Base-by-base conservation (phyloP, 495 filamentous ascomycete species). In the Polyplosphaeria fusca region DNA sequence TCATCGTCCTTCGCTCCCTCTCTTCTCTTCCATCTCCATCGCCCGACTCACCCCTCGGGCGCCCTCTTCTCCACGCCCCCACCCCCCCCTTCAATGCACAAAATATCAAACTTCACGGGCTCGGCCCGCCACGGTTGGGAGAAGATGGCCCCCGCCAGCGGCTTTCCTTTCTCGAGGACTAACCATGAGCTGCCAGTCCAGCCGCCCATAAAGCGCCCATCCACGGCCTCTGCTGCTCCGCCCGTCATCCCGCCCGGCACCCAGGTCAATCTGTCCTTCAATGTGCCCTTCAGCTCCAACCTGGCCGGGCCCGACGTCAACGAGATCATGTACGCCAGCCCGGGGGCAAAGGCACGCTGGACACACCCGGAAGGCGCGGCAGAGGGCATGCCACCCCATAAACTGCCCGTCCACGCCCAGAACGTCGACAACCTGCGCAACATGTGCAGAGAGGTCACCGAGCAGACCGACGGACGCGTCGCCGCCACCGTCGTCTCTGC, bases 261-360 rank as follows among this genome's bases (percentile, higher is more conserved):
- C 27, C 61, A 65, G 24, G 62, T 76, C 65, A 84, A 85, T 61
- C 79, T 88, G 46, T 88, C 88, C 63, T 96, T 97, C 82, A 96
- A 95, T 68, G 86, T 97, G 7, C 93, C 93, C 27, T 96, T 98
- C 74, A 83, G 88, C 52, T 94, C 89, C 43, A 87, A 90, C 61
- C 81, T 96, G 53, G 83, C 87, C 58, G 93, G 94, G 24, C 93
- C 93, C 61, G 88, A 96, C 61, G 81, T 82, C 64, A 87, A 94
- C 66, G 91, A 96, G 70, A 87, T 97, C 60, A 76, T 97, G 46
- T 87, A 95, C 73, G 90, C 91, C 58, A 94, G 84, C 55, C 79
- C 82, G 52, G 84, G 85, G 50, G 91, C 91, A 37, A 80, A 92
- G 11, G 82, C 87, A 54, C 84, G 87, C 63, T 98, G 93, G 93